Base-by-base conservation (phyloP, 805 yeast genomes). In the Metschnikowia cubensis region DNA sequence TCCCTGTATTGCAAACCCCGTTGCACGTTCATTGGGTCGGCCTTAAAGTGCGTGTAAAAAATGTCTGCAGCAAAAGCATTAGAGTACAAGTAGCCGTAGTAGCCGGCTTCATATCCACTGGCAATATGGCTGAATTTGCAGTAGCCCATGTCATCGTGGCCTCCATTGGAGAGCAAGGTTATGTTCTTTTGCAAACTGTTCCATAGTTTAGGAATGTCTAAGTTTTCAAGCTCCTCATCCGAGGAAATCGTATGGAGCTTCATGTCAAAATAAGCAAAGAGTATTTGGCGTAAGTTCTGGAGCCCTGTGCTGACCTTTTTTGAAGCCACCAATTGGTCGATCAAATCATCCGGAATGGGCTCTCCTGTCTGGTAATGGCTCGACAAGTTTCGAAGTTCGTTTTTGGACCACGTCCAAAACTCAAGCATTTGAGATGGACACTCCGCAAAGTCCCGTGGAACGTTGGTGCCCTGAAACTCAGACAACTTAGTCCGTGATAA, bases 341-440 rank as follows among this genome's bases (percentile, higher is more conserved):
- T 44, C 48, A 59, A 50, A 14, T 45, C 51, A 47, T 82, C 84
- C 22, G 79, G 76, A 32, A 89, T 76, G 35, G 77, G 70, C 59
- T 79, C 80, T 22, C 81, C 81, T 3, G 84, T 73, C 47, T 77
- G 70, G 64, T 85, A 87, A 65, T 89, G 96, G 18, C 79, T 73
- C 0, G 92, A 83, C 48, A 89, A 68, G 8, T 64, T 61, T 57
- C 73, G 76, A 55, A 89, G 71, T 65, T 82, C 84, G 36, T 75
- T 69, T 48, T 75, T 75, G 48, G 84, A 79, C 96, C 96, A 89
- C 35, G 91, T 85, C 89, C 94, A 89, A 66, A 82, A 86, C 67
- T 89, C 96, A 59, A 89, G 73, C 83, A 89, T 81, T 70, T 89
- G 96, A 1, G 96, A 88, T 25, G 96, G 96, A 51, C 92, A 88